Evolutionary conservation across 106 monocot species (phyloP).

Genomic region (Dioscorea alata): DNA sequence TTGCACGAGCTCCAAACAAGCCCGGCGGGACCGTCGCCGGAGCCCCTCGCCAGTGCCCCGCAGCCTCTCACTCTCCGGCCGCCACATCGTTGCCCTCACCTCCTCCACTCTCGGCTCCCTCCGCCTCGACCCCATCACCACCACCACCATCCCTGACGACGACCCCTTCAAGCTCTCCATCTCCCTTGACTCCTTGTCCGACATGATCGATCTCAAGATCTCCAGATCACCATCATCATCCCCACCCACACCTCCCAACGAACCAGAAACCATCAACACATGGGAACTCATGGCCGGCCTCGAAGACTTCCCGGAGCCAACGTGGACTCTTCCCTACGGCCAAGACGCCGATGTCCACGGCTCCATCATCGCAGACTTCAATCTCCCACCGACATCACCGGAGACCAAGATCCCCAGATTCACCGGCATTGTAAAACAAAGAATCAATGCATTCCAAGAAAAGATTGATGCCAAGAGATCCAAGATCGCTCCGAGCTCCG

Average conservation of each 20-base stretch:
- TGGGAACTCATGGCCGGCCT: conserved; percentile 78
- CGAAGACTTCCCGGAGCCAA: conserved; percentile 27
- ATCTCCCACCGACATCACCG: conserved; percentile 20
- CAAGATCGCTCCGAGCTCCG: too few species aligned
- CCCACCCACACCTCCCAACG: conserved; percentile 18
- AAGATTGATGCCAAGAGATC: conserved; percentile 49
- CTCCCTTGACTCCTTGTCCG: conserved; percentile 11
- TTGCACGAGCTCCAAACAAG: conserved; percentile 66
- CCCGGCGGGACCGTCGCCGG: conserved; percentile 11
- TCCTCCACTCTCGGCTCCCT: conserved; percentile 63
- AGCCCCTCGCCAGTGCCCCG: conserved; percentile 18
- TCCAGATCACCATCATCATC: conserved; percentile 9
- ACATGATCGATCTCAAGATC: conserved; percentile 14
- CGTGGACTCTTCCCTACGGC: conserved; percentile 17
- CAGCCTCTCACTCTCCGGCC: conserved; percentile 39
- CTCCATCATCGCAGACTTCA: conserved; percentile 23
- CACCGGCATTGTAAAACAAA: conserved; percentile 43
- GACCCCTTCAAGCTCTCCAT: conserved; percentile 25
- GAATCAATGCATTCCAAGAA: conserved; percentile 57
- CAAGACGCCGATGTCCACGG: background rate
- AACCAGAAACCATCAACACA: conserved; percentile 55
- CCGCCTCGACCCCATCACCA: conserved; percentile 15
- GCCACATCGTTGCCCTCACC: conserved; percentile 53
- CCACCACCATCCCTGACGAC: conserved; percentile 6
- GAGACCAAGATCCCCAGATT: conserved; percentile 8